Evolutionary conservation across 2,329 filamentous ascomycete species (phyloP), one percentile per base, ranked within the genome.

Genomic region (Nemania abortiva): DNA sequence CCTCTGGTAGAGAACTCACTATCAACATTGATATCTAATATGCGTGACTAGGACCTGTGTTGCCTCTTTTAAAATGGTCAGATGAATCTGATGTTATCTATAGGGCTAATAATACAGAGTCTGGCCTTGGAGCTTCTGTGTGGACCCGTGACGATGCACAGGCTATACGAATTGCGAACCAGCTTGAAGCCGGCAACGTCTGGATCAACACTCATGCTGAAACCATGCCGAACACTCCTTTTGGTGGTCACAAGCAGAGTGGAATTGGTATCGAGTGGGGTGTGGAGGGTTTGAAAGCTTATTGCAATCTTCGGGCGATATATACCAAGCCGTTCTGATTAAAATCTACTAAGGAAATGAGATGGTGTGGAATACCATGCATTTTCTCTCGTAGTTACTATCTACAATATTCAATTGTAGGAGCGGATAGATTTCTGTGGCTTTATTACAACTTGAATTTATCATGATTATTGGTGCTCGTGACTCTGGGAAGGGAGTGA

Each of bases 81-180:
- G 78, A 82, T 29, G 81, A 84, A 63, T 80, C 80, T 34, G 84
- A 85, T 45, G 82, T 84, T 53, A 81, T 85, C 70, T 70, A 69
- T 34, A 77, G 82, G 29, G 83, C 82, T 45, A 88, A 88, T 77
- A 76, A 84, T 76, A 84, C 81, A 29, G 81, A 84, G 49, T 81
- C 80, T 9, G 86, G 86, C 54, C 82, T 89, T 1, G 86, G 83
- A 54, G 85, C 85, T 39, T 86, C 83, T 34, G 84, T 88, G n/a
- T 88, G 84, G 83, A 78, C 79, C 22, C 82, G 81, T 65, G 84
- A 87, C 49, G 1, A 5, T 22, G 45, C 15, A 15, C 11, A 24
- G 63, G 85, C 85, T 1, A 76, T 81, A 68, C 75, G 80, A 53
- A 82, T 88, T 57, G 85, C 83, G 1, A 77, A 78, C 55, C 75